Conservation (phyloP, 352 stramenopile species). For the Phytopythium cucurbitacearum region DNA sequence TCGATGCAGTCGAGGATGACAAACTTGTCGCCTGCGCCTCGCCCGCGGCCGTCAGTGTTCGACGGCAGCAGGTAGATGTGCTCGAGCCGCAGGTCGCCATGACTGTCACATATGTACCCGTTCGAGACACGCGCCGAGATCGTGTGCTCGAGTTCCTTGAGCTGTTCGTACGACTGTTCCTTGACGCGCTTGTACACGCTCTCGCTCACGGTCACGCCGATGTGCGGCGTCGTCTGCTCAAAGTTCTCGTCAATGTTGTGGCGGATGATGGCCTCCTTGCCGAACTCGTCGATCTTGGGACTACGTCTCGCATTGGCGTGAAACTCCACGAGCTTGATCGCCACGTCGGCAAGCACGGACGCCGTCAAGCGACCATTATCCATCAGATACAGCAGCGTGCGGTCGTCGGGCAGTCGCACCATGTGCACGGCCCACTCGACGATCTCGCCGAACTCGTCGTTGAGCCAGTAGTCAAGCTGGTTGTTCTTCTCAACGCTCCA, state of each 20-base stretch:
- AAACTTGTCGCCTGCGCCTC: constrained; percentile 12
- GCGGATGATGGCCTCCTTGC: constrained; percentile 39
- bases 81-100: constrained; percentile 63
- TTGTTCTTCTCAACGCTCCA: constrained; percentile 64
- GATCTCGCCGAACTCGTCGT: constrained; percentile 65
- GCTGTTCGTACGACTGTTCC: constrained; percentile 40
- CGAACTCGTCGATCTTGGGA: constrained; percentile 55
- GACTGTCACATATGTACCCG: constrained; percentile 61
- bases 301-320: constrained; percentile 48
- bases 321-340: constrained; percentile 45
- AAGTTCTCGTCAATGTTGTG: constrained; percentile 77
- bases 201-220: constrained; percentile 37
- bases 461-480: constrained; percentile 57
- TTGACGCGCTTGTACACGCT: constrained; percentile 48
- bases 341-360: constrained; percentile 32
- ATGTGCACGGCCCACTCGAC: constrained; percentile 77
- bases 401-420: constrained; percentile 52
- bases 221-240: constrained; percentile 46
- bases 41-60: not conserved
- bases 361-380: constrained; percentile 26
- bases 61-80: constrained; percentile 51
- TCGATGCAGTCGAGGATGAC: constrained; percentile 75
- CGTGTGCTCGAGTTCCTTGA: constrained; percentile 31
- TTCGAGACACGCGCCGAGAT: constrained; percentile 45
- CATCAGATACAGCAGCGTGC: constrained; percentile 40